Percentiles rank a stretch among this genome's conserved stretches.
Conservation (phyloP, 148 eudicot genomes). For the Rhododendron ovatum region DNA sequence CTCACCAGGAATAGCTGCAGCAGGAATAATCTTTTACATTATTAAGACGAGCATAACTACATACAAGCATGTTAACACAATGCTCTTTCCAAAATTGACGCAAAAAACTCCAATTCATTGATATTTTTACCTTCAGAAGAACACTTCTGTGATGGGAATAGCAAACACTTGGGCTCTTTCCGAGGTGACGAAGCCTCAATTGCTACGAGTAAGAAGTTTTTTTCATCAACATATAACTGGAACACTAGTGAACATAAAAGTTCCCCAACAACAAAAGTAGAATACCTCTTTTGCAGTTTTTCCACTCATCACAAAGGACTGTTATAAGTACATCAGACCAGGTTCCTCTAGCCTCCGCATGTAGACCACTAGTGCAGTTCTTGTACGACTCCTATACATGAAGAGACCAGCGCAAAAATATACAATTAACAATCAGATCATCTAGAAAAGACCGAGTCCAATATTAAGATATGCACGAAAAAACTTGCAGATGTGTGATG, state of each 20-base stretch:
- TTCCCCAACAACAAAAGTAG: background rate
- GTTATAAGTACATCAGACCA: constrained; percentile 78
- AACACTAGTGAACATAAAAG: background rate
- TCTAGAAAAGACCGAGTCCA: background rate
- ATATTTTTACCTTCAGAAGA: constrained; percentile 39
- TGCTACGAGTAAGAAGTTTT: constrained; percentile 34
- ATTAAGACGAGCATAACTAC: background rate
- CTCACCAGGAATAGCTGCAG: constrained; percentile 52
- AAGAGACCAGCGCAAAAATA: constrained; percentile 12
- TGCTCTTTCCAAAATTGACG: background rate
- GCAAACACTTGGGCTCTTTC: constrained; percentile 63
- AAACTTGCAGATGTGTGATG: constrained; percentile 1
- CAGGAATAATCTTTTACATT: constrained; percentile 7
- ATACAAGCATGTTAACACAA: background rate
- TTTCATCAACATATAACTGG: background rate
- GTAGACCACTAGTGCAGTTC: constrained; percentile 42
- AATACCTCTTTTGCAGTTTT: constrained; percentile 91
- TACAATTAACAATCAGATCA: background rate
- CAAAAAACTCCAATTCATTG: background rate
- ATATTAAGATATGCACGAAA: background rate
- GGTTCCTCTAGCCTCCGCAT: constrained; percentile 60
- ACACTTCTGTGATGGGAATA: constrained; percentile 40
- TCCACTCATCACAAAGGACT: constrained; percentile 86
- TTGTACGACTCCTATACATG: constrained; percentile 50
- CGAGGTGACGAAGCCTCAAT: constrained; percentile 88